Base-by-base conservation (phyloP, 2,329 filamentous ascomycete species). In the Ascochyta fabae region DNA sequence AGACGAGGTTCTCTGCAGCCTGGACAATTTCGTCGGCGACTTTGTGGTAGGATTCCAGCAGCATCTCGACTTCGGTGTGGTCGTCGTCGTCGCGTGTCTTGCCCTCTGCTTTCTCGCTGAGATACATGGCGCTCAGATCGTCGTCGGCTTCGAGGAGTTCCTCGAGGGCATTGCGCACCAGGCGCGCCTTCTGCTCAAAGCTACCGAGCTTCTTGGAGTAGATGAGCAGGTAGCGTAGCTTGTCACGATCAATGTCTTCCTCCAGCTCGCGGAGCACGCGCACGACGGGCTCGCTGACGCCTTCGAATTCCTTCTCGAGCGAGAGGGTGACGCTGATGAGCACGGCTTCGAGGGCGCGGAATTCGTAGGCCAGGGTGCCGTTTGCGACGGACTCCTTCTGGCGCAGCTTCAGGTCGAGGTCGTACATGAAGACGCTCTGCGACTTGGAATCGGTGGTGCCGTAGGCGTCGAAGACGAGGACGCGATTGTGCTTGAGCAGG, bases 21-120 rank as follows among this genome's bases (percentile, higher is more conserved):
- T 99, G 94, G 8, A 97, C 94, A 67, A 98, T 97, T 80, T 99
- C 95, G 72, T 99, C 95, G 64, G 92, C 94, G 38, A 99, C 89
- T 76, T 98, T 98, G 76, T 98, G 92, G 75, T 99, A 99, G 3
- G 92, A 96, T 75, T 99, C 95, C 4, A 99, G 81, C 44, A 99
- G 82, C 87, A 99, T 92, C 78, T 99, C 95, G 6, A 99, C 90
- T 77, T 99, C 95, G 24, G 94, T 95, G 70, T 98, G 94, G 68
- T 97, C 92, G 64, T 96, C 87, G 58, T 92, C 88, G 48, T 87
- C 86, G 49, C 93, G 84, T 39, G 84, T 80, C 16, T 89, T 82
- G 58, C 93, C 91, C 48, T 87, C 85, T 3, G 86, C 84, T 73
- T 96, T 94, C 76, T 98, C 95, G 0, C 91, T 93, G 59, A 99